These are phyloP conservation scores for Lactifluus hygrophoroides DNA, from an alignment of 768 basidiomycete species.

Conservation along the genomic window DNA sequence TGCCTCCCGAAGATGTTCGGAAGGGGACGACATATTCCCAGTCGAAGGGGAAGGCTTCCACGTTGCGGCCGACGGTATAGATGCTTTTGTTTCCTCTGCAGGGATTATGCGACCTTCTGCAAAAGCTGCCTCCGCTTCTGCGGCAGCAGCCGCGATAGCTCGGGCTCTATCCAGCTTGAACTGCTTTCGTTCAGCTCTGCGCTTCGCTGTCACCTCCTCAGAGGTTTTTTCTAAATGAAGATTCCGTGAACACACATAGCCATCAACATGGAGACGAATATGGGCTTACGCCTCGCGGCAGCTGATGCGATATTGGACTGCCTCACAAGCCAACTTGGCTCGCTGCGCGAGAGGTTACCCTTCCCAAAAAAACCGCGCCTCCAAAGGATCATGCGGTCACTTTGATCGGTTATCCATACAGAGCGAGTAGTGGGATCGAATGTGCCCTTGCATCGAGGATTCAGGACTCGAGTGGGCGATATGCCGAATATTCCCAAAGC, in stretches of 20 bases:
- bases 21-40: constrained; percentile 15
- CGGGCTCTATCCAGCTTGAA: constrained; percentile 89
- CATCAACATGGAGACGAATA: background rate
- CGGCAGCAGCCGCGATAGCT: constrained; percentile 75
- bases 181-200: constrained; percentile 80
- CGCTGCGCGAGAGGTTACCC: constrained; percentile 88
- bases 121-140: constrained; percentile 72
- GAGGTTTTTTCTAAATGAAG: constrained; percentile 56
- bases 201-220: constrained; percentile 84
- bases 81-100: constrained; percentile 43
- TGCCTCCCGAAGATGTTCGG: constrained; percentile 23
- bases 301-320: constrained; percentile 54
- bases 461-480: constrained; percentile 49
- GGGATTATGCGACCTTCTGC: constrained; percentile 60
- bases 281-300: constrained; percentile 49
- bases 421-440: constrained; percentile 77
- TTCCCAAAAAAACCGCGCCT: constrained; percentile 94
- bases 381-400: constrained; percentile 71
- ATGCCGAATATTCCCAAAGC: constrained; percentile 40
- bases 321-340: constrained; percentile 86
- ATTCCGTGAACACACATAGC: background rate
- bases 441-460: constrained; percentile 66
- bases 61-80: constrained; percentile 72
- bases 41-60: constrained; percentile 50
- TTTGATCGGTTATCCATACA: constrained; percentile 69